Conservation (phyloP, 495 filamentous ascomycete genomes). For the Penicillium tannophilum region DNA sequence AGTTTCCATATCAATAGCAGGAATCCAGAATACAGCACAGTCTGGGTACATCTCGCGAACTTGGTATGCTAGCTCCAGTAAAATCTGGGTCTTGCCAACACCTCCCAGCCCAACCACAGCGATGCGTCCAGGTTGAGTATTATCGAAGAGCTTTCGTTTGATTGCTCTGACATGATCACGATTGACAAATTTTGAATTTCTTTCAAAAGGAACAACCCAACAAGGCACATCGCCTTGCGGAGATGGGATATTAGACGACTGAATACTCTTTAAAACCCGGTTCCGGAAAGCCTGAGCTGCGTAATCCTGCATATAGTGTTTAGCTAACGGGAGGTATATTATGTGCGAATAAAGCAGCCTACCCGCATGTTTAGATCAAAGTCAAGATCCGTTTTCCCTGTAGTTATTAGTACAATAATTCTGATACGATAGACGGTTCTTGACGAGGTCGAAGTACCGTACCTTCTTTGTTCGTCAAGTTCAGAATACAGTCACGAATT, state of each 20-base stretch:
- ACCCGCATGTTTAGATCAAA: conserved; percentile 16
- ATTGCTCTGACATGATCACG: conserved; percentile 19
- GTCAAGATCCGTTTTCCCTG: conserved; percentile 17
- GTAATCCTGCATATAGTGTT: background rate
- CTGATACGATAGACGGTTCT: no score
- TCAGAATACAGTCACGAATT: conserved; percentile 16
- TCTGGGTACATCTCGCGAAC: conserved; percentile 34
- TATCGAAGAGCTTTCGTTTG: conserved; percentile 13
- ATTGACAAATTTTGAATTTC: conserved; percentile 34
- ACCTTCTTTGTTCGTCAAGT: conserved; percentile 15
- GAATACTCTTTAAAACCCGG: background rate
- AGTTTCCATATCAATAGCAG: conserved; percentile 36
- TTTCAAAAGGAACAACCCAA: conserved; percentile 32
- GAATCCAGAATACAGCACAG: conserved; percentile 55
- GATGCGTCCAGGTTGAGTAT: conserved; percentile 4
- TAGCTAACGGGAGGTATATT: no score
- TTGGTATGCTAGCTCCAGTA: conserved; percentile 48
- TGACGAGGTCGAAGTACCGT: background rate
- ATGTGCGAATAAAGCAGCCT: background rate
- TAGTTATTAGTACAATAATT: no score
- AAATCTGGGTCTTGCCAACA: conserved; percentile 56
- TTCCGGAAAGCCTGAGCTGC: background rate
- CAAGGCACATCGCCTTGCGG: background rate
- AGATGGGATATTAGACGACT: background rate
- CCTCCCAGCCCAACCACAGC: conserved; percentile 50